phyloP scores from a whole-genome alignment of 345 rosid species.

The Acer saccharum region DNA sequence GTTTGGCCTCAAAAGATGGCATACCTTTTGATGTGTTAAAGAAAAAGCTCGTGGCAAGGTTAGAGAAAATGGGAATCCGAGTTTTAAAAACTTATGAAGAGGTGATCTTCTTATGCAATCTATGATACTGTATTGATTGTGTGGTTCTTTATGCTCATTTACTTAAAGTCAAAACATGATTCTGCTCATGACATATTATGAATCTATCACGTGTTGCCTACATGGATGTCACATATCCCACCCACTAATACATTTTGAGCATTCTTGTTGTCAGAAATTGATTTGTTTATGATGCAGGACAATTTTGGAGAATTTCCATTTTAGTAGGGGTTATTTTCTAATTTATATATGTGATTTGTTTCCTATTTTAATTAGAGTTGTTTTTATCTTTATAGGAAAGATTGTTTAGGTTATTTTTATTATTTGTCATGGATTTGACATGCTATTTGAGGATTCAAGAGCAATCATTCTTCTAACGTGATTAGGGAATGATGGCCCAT shows the following conservation, averaged over 20 bases:
- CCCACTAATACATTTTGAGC: background rate
- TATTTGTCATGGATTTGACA: too few species aligned
- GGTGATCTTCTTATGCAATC: slow-evolving; percentile 41
- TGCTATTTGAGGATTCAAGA: too few species aligned
- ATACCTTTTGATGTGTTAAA: slow-evolving; percentile 85
- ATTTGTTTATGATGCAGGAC: background rate
- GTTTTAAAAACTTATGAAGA: slow-evolving; percentile 76
- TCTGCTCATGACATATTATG: slow-evolving; percentile 11
- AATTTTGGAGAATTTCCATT: too few species aligned
- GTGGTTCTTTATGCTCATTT: background rate
- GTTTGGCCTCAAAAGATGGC: slow-evolving; percentile 92
- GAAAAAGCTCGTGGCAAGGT: slow-evolving; percentile 72
- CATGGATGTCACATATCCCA: background rate
- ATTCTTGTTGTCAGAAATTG: background rate
- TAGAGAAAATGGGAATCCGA: slow-evolving; percentile 74
- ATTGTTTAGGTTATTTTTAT: too few species aligned
- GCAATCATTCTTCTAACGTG: too few species aligned
- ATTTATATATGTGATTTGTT: too few species aligned
- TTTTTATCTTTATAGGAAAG: too few species aligned
- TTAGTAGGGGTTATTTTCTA: too few species aligned
- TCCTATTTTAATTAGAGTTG: too few species aligned
- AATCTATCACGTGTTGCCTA: background rate
- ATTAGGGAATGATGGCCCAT: too few species aligned
- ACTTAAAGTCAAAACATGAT: slow-evolving; percentile 9
- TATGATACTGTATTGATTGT: background rate